Conservation (phyloP, 1,284 basidiomycete species). For the Cutaneotrichosporon arboriforme region DNA sequence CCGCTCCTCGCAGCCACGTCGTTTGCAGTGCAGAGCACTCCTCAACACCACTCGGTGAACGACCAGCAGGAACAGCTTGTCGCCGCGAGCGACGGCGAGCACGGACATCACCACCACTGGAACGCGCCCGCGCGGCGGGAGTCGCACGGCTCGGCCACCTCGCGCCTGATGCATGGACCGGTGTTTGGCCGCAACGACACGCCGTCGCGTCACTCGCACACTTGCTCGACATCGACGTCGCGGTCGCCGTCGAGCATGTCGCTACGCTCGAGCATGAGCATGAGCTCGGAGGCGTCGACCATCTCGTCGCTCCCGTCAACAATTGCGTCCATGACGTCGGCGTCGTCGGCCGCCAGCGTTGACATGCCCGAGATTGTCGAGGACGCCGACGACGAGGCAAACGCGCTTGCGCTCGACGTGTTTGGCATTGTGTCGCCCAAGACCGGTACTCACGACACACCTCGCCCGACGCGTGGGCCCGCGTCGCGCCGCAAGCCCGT, state of each 20-base stretch:
- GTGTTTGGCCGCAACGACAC: neutral
- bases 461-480: too few species aligned
- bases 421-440: neutral
- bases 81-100: too few species aligned
- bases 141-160: too few species aligned
- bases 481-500: too few species aligned
- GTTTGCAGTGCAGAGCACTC: too few species aligned
- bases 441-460: too few species aligned
- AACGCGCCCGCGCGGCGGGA: too few species aligned
- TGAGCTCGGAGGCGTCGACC: slow-evolving; percentile 2
- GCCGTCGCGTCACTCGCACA: neutral
- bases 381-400: slow-evolving; percentile 6
- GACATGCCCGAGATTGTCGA: slow-evolving; percentile 17
- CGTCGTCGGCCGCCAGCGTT: slow-evolving; percentile 9
- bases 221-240: neutral
- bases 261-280: slow-evolving; percentile 3
- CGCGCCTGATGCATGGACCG: neutral
- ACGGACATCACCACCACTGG: too few species aligned
- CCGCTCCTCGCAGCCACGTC: neutral
- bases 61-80: too few species aligned
- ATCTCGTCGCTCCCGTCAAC: slow-evolving; percentile 4
- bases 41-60: too few species aligned
- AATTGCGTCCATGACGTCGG: slow-evolving; percentile 8
- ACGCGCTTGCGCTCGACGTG: neutral
- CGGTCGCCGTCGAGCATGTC: slow-evolving; percentile 10